Percentiles rank a stretch among this genome's conserved stretches.
Evolutionary conservation across 169 alveolate genomes (phyloP).

Genomic region (Plasmodium relictum): DNA sequence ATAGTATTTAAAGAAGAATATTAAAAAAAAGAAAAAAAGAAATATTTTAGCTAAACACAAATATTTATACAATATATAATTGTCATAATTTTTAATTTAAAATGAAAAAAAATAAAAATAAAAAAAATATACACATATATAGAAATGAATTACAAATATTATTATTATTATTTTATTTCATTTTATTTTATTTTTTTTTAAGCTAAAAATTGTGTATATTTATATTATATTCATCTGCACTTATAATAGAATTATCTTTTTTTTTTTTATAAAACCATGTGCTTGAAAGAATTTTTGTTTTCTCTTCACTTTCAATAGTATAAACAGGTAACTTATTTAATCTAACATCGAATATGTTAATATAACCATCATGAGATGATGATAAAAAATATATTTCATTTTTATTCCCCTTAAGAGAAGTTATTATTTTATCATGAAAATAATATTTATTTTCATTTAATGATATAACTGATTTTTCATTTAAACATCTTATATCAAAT

Average conservation of each 20-base stretch:
- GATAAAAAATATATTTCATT: conserved; percentile 53
- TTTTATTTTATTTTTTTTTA: too few species aligned
- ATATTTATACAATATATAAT: too few species aligned
- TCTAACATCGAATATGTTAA: conserved; percentile 64
- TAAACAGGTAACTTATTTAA: conserved; percentile 65
- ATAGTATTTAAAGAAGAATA: too few species aligned
- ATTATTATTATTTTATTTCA: too few species aligned
- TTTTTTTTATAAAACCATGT: conserved; percentile 57
- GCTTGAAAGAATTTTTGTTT: conserved; percentile 44
- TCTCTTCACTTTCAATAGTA: conserved; percentile 52
- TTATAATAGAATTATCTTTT: conserved; percentile 12
- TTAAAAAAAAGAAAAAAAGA: too few species aligned
- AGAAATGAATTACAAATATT: too few species aligned
- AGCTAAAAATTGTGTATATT: conserved; percentile 51
- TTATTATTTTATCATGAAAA: conserved; percentile 72
- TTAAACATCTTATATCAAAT: conserved; percentile 60
- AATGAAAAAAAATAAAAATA: too few species aligned
- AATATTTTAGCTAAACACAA: too few species aligned
- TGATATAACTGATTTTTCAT: conserved; percentile 36
- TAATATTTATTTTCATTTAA: conserved; percentile 56
- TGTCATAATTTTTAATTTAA: too few species aligned
- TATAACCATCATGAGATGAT: conserved; percentile 69
- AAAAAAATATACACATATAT: too few species aligned
- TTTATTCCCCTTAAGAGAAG: conserved; percentile 43
- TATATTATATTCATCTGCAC: conserved; percentile 49